Base-by-base conservation (phyloP, 192 early-diverging fungal species). In the Radiomyces spectabilis region DNA sequence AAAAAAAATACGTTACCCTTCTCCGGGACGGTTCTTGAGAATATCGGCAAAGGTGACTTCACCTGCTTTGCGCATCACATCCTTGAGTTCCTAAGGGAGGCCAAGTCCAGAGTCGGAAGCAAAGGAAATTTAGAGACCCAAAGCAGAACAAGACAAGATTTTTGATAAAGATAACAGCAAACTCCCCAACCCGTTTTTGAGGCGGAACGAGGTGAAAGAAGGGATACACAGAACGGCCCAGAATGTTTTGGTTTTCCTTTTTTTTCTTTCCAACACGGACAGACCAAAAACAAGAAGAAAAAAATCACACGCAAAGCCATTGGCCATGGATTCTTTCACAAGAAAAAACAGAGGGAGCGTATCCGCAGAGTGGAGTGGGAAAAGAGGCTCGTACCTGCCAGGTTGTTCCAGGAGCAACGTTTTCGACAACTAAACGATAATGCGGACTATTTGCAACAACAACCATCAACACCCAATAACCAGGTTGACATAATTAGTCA, bases 21-120 rank as follows among this genome's bases (percentile, higher is more conserved):
- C 82, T 26, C 89, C 91, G 26, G 85, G 75, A 10, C 85, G 75
- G 56, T 79, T 81, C 73, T 87, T 87, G 72, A 84, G 86, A 50
- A 91, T 80, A 64, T 96, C 92, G 5, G 95, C 88, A 78, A 91
- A 98, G 22, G 84, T 80, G 15, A 98, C 94, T 65, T 94, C 90
- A 46, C 94, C 94, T 26, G 90, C 94, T 59, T 91, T 90, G 53
- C 92, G 87, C 74, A 95, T 89, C 57, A 92, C 75, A 65, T 96
- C 94, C 77, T 98, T 98, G 73, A 98, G 79, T 76, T 93, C 93
- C 92, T 95, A 76, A 61, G 73, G 66, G 41, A 60, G 27, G 46
- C 26, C 59, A 47, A 62, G 35, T 26, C 40, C 48, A 49, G 50
- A 39, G 32, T 43, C 45, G 51, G 38, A 48, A 42, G 62, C 31